Evolutionary conservation across 176 grass and related monocot genomes (phyloP).

Genomic region (Raddia distichophylla): DNA sequence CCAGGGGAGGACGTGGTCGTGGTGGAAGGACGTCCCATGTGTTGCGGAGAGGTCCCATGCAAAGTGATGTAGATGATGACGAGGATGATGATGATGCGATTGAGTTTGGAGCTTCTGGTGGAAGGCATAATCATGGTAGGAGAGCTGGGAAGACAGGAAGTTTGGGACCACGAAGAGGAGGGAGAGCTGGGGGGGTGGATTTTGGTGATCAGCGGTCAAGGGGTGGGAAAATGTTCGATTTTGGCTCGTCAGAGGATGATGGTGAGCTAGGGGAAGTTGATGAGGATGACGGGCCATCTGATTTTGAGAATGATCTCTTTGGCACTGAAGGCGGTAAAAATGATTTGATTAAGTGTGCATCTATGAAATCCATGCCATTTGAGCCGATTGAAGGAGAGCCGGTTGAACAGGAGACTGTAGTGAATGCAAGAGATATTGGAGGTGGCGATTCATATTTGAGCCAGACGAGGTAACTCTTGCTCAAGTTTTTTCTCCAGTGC

Average conservation of each 20-base stretch:
- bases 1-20: conserved; percentile 24
- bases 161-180: conserved; percentile 33
- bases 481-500: conserved; percentile 2
- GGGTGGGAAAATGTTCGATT: conserved; percentile 29
- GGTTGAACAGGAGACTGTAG: conserved; percentile 34
- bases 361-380: conserved; percentile 28
- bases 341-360: conserved; percentile 25
- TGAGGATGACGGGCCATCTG: conserved; percentile 58
- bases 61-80: conserved; percentile 33
- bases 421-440: conserved; percentile 11
- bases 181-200: conserved; percentile 12
- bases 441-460: conserved; percentile 82
- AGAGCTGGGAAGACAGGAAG: conserved; percentile 13
- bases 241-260: conserved; percentile 52
- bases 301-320: conserved; percentile 56
- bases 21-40: conserved; percentile 15
- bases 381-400: conserved; percentile 38
- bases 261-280: conserved; percentile 39
- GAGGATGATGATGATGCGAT: conserved; percentile 1
- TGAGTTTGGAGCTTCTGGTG: conserved; percentile 38
- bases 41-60: conserved; percentile 35
- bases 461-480: conserved; percentile 70
- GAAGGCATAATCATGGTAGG: conserved; percentile 29
- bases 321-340: conserved; percentile 39
- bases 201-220: conserved; percentile 11